Conservation (phyloP, 495 filamentous ascomycete genomes). For the Daldinia loculata region DNA sequence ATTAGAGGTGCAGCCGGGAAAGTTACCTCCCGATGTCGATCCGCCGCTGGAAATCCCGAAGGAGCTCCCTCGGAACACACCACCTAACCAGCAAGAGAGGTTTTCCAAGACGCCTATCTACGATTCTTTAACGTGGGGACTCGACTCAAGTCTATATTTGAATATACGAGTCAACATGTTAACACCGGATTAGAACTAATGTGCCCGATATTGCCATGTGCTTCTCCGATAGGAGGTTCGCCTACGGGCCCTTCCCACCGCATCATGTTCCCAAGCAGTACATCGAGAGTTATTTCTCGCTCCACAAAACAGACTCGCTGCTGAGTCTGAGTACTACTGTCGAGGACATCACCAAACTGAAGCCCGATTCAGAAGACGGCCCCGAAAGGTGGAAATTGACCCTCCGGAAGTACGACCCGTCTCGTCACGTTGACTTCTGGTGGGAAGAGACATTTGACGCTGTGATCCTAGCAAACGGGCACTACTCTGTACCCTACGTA, state of each 20-base stretch:
- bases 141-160: not conserved
- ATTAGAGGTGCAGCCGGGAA: conserved; percentile 49
- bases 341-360: conserved; percentile 53
- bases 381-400: conserved; percentile 55
- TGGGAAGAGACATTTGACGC: conserved; percentile 61
- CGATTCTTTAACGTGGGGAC: conserved; percentile 54
- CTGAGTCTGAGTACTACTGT: conserved; percentile 59
- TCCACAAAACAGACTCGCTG: conserved; percentile 49
- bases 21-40: conserved; percentile 52
- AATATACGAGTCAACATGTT: not conserved
- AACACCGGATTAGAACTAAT: conserved; percentile 52
- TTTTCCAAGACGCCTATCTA: conserved; percentile 59
- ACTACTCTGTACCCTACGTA: conserved; percentile 62
- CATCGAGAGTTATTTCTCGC: conserved; percentile 58
- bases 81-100: conserved; percentile 53
- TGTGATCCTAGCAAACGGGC: conserved; percentile 59
- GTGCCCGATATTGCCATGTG: conserved; percentile 62
- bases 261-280: conserved; percentile 60
- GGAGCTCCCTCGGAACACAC: conserved; percentile 48
- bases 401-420: conserved; percentile 52
- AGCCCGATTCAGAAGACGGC: conserved; percentile 1
- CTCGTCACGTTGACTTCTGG: conserved; percentile 54
- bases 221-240: conserved; percentile 57
- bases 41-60: conserved; percentile 53
- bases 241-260: conserved; percentile 61